Evolutionary conservation across 345 rosid species (phyloP).

Genomic region (Fremontodendron californicum): DNA sequence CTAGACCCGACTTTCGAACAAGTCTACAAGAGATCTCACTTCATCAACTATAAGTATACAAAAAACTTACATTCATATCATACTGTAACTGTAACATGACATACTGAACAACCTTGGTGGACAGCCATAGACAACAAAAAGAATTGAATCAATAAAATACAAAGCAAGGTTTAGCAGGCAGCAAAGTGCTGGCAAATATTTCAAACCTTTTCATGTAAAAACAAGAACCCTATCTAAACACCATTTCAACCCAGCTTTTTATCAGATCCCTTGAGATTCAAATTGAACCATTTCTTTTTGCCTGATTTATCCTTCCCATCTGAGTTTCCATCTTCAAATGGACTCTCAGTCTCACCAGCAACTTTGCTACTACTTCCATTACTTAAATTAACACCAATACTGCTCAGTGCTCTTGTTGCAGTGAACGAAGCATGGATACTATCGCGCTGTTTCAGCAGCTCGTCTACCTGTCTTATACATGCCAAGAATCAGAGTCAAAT

Average conservation of each 20-base stretch:
- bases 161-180: conserved; percentile 32
- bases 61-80: not conserved
- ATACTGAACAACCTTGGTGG: conserved; percentile 7
- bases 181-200: conserved; percentile 23
- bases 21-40: not conserved
- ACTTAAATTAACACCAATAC: conserved; percentile 28
- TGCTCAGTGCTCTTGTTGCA: conserved; percentile 34
- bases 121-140: conserved; percentile 16
- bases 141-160: conserved; percentile 28
- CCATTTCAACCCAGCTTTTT: conserved; percentile 51
- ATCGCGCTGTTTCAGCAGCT: conserved; percentile 83
- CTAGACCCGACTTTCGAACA: not conserved
- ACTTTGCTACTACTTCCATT: conserved; percentile 66
- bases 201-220: conserved; percentile 15
- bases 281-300: conserved; percentile 95
- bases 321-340: conserved; percentile 61
- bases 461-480: conserved; percentile 62
- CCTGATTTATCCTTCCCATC: conserved; percentile 82
- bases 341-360: conserved; percentile 59
- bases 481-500: conserved; percentile 3
- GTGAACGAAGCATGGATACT: conserved; percentile 71
- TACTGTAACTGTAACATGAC: conserved; percentile 9
- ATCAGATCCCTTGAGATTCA: conserved; percentile 81
- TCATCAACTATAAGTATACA: not conserved
- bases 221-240: conserved; percentile 19